A percentile compares a stretch with the other conserved stretches of the same genome.
These are phyloP conservation scores for Coemansia sp. DNA, from an alignment of 192 early-diverging fungal genomes.

Conservation along the genomic window DNA sequence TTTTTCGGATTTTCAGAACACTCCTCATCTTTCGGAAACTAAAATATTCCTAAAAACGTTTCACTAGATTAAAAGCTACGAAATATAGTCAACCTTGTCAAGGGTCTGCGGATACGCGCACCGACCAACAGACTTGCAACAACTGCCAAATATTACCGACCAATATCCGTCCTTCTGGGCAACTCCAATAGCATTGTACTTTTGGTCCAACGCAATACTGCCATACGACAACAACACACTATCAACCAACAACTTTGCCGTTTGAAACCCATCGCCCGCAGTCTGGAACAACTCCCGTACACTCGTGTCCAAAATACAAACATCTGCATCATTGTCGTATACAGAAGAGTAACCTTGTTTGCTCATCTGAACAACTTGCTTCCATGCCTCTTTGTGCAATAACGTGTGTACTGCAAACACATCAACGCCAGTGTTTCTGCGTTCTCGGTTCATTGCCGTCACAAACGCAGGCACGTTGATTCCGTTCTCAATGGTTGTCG, in stretches of 20 bases:
- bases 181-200: constrained; percentile 34
- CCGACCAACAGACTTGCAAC: neutral
- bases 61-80: constrained; percentile 2
- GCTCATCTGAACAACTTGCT: constrained; percentile 41
- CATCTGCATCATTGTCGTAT: too few species aligned
- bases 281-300: constrained; percentile 35
- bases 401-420: constrained; percentile 31
- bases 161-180: constrained; percentile 45
- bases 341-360: constrained; percentile 33
- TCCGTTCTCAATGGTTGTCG: constrained; percentile 17
- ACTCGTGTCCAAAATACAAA: constrained; percentile 10
- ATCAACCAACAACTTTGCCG: constrained; percentile 11
- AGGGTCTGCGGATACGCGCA: constrained; percentile 26
- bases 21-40: too few species aligned
- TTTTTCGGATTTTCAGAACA: too few species aligned
- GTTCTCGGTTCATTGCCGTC: constrained; percentile 28
- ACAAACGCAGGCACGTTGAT: constrained; percentile 37
- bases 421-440: neutral
- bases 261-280: constrained; percentile 35
- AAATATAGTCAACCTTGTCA: constrained; percentile 24
- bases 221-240: constrained; percentile 24
- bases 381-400: constrained; percentile 26
- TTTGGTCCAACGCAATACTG: constrained; percentile 16
- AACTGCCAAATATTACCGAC: constrained; percentile 42
- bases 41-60: too few species aligned